phyloP scores from a whole-genome alignment of 2,329 filamentous ascomycete species.

The Alternaria sp. region DNA sequence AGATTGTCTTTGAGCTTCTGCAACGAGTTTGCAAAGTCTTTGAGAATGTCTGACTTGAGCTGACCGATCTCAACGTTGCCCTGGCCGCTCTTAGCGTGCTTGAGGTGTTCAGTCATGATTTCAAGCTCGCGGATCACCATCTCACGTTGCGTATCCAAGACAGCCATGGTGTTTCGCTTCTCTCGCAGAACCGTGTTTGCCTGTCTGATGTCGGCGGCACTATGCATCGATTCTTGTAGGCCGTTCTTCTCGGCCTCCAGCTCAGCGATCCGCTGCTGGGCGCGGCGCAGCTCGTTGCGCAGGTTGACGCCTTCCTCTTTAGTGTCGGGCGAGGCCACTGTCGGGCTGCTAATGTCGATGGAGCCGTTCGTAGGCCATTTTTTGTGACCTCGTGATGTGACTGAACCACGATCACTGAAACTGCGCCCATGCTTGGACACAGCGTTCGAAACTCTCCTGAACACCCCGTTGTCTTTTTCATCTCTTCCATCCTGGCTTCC shows the following conservation, averaged over 20 bases:
- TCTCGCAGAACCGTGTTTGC: constrained; percentile 88
- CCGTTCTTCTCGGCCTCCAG: constrained; percentile 77
- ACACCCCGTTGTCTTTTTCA: constrained; percentile 58
- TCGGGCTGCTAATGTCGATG: constrained; percentile 71
- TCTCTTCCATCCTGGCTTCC: constrained; percentile 69
- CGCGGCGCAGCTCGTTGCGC: constrained; percentile 78
- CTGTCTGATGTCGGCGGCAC: constrained; percentile 69
- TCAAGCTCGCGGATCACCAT: constrained; percentile 93
- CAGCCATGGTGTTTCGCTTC: constrained; percentile 94
- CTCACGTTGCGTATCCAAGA: constrained; percentile 91
- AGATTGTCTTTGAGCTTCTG: constrained; percentile 82
- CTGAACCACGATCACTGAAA: constrained; percentile 68
- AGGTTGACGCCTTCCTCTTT: constrained; percentile 54
- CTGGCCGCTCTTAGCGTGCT: constrained; percentile 79
- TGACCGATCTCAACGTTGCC: constrained; percentile 80
- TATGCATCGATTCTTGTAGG: constrained; percentile 61
- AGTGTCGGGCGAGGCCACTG: constrained; percentile 63
- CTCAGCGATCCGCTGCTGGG: constrained; percentile 84
- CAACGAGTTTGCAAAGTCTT: constrained; percentile 67
- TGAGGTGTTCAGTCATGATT: constrained; percentile 85
- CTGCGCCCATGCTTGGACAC: constrained; percentile 86
- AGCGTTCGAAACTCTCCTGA: constrained; percentile 89
- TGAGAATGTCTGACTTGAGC: constrained; percentile 66
- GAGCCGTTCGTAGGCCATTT: constrained; percentile 53
- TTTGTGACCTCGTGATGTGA: constrained; percentile 44